These are phyloP conservation scores for Aspergillus vadensis DNA, from an alignment of 2,329 filamentous ascomycete genomes.

Conservation along the genomic window DNA sequence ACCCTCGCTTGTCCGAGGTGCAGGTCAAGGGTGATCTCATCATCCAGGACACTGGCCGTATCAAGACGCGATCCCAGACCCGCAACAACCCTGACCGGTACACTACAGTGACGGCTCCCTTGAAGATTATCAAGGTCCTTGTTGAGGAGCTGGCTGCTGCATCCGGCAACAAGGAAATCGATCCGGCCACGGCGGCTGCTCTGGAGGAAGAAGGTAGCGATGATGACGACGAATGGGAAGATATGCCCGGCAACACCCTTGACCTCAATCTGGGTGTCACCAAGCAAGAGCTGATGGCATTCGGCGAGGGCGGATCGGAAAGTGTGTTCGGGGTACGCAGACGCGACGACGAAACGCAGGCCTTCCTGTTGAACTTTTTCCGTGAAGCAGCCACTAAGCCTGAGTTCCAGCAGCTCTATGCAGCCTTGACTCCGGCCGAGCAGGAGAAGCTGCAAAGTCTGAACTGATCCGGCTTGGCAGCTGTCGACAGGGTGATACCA, in stretches of 20 bases:
- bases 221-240: constrained; percentile 85
- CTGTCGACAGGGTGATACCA: background rate
- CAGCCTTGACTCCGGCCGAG: constrained; percentile 56
- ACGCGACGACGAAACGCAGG: constrained; percentile 87
- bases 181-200: constrained; percentile 61
- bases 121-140: constrained; percentile 96
- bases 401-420: constrained; percentile 59
- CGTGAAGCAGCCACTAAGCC: constrained; percentile 54
- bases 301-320: constrained; percentile 57
- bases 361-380: constrained; percentile 83
- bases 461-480: constrained; percentile 16
- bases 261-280: constrained; percentile 72
- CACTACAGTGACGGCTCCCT: constrained; percentile 79
- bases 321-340: constrained; percentile 57
- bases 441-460: constrained; percentile 42
- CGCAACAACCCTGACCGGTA: constrained; percentile 87
- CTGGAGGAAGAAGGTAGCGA: constrained; percentile 64
- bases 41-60: constrained; percentile 73
- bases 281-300: constrained; percentile 79
- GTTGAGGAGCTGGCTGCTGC: constrained; percentile 88
- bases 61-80: constrained; percentile 91
- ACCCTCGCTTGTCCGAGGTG: constrained; percentile 74
- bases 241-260: constrained; percentile 72
- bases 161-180: constrained; percentile 58
- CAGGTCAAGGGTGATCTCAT: constrained; percentile 91